A percentile compares a stretch with the other conserved stretches of the same genome.
Conservation (phyloP, 331 rosid species). For the Spiraea crenata region DNA sequence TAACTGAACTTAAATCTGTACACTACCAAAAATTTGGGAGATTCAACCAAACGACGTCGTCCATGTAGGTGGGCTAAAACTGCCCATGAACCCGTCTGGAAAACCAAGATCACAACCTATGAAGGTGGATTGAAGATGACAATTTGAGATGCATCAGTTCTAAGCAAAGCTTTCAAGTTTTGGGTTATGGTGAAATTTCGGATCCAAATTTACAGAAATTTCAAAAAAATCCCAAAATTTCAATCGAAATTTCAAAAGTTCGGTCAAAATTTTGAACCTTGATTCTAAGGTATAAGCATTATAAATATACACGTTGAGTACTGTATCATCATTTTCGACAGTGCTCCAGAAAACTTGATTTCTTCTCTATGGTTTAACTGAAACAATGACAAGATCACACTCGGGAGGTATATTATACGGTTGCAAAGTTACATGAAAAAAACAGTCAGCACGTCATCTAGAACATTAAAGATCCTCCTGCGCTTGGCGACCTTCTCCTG, state of each 20-base stretch:
- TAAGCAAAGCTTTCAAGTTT: too few species aligned
- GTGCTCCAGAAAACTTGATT: neutral
- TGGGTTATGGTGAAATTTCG: too few species aligned
- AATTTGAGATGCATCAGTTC: neutral
- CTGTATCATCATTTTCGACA: neutral
- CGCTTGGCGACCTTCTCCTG: constrained; percentile 25
- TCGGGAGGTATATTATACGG: neutral
- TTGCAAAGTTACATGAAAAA: constrained; percentile 1
- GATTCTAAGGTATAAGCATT: neutral
- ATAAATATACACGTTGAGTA: neutral
- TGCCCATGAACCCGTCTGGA: neutral
- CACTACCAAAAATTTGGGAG: too few species aligned
- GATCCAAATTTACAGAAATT: too few species aligned
- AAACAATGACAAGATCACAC: neutral
- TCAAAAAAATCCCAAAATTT: too few species aligned
- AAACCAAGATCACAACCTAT: neutral
- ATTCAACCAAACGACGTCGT: neutral
- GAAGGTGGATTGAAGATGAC: neutral
- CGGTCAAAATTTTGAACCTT: too few species aligned
- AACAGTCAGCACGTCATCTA: neutral
- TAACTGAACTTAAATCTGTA: too few species aligned
- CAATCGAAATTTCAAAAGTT: too few species aligned
- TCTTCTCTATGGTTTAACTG: neutral
- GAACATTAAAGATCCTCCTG: neutral
- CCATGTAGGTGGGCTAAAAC: neutral